Evolutionary conservation across 495 filamentous ascomycete genomes (phyloP), one percentile per base, ranked within the genome.

Genomic region (Lophiotrema nucula): DNA sequence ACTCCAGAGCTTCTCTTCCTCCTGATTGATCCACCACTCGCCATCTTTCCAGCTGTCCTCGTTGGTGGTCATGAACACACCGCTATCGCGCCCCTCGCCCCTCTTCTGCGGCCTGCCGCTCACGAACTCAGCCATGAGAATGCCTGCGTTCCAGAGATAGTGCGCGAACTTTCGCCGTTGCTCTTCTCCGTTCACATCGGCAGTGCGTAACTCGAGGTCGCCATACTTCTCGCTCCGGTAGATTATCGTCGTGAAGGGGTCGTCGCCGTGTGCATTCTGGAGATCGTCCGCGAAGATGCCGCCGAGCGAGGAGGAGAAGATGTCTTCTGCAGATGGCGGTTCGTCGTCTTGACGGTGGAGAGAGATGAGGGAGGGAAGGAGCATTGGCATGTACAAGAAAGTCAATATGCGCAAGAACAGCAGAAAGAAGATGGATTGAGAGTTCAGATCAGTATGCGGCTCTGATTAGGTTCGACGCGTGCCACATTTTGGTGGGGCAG

Each of bases 71-170:
- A 57, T 53, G 42, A 41, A 13, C 42, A 28, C 37, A 37, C 48
- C 33, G 44, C 18, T 50, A 39, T 47, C 58, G 2, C 37, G 62
- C 6, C 41, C 41, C 33, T 53, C 59, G 54, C 64, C 68, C 28
- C 21, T 24, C 27, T 49, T 49, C 41, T 42, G 21, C 46, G 2
- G 26, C 45, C 60, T 21, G 60, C 72, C 61, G 64, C 88, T 84
- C 10, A 93, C 73, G 12, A 84, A 74, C 67, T 88, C 87, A 1
- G 87, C 87, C 43, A 91, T 76, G 51, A 86, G 75, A 60, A 92
- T 72, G 0, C 79, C 83, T n/a, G 88, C 77, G 68, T 92, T 95
- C 92, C 92, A 96, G 4, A 96, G 72, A 69, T 88, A 88, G 69
- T 95, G 91, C 28, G 84, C 84, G 69, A 92, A 95, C 33, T 93